Evolutionary conservation across 352 stramenopile genomes (phyloP).

Genomic region (Phytopythium kandeliae): DNA sequence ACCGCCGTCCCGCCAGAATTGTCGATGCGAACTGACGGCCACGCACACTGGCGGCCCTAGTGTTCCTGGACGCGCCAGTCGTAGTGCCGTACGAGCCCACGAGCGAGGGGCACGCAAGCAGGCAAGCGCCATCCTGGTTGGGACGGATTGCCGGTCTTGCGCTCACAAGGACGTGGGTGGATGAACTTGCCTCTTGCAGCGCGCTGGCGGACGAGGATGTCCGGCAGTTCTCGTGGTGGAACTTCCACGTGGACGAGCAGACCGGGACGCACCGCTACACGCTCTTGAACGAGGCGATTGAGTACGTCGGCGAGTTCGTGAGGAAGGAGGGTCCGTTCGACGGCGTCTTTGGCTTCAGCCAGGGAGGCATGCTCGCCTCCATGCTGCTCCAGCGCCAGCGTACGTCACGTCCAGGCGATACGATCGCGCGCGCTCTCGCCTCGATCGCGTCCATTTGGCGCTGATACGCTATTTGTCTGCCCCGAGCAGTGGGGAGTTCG

Average conservation of each 20-base stretch:
- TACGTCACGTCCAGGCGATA: constrained; percentile 23
- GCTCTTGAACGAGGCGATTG: constrained; percentile 55
- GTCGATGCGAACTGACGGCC: too few relatives aligned
- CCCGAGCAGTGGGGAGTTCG: constrained; percentile 21
- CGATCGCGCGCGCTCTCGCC: too few relatives aligned
- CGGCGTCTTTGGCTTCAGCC: constrained; percentile 82
- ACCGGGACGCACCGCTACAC: constrained; percentile 35
- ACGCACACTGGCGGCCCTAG: too few relatives aligned
- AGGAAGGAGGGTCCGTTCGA: constrained; percentile 78
- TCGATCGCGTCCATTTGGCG: too few relatives aligned
- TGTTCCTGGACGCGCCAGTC: constrained; percentile 74
- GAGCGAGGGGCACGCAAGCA: constrained; percentile 35
- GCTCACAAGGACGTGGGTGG: too few relatives aligned
- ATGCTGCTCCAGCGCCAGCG: constrained; percentile 67
- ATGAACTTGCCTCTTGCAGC: constrained; percentile 6
- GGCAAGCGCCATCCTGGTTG: constrained; percentile 14
- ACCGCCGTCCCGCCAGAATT: too few relatives aligned
- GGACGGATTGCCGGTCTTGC: neutral
- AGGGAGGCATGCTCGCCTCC: constrained; percentile 67
- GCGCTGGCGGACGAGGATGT: constrained; percentile 29
- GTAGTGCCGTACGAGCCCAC: constrained; percentile 67
- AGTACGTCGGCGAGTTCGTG: constrained; percentile 56
- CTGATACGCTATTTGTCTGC: too few relatives aligned
- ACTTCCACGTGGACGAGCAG: constrained; percentile 43
- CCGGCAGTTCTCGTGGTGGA: constrained; percentile 72